Conservation (phyloP, 148 eudicot species). For the Selenicereus undatus region DNA sequence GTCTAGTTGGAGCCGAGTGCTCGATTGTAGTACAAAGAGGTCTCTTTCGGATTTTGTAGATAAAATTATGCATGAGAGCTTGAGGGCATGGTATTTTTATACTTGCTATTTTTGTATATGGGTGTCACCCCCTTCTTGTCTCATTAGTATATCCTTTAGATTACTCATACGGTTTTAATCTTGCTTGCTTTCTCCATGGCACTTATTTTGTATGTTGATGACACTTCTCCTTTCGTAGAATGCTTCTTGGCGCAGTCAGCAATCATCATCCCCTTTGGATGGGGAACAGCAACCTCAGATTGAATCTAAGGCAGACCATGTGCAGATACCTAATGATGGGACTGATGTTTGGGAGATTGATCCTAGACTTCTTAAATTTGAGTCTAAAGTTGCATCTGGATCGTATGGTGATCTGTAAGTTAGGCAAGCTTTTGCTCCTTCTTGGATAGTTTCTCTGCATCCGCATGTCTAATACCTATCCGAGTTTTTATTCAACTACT, state of each 20-base stretch:
- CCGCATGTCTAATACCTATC: neutral
- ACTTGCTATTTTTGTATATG: no score
- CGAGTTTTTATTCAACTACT: slow-evolving; percentile 15
- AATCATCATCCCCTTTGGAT: slow-evolving; percentile 43
- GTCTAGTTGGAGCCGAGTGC: no score
- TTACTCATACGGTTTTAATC: neutral
- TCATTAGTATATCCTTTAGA: no score
- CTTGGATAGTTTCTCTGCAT: neutral
- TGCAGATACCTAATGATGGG: slow-evolving; percentile 85
- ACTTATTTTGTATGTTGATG: slow-evolving; percentile 1
- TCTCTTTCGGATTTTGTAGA: no score
- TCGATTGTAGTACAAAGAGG: no score
- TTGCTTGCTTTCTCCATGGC: neutral
- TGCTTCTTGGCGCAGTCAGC: slow-evolving; percentile 60
- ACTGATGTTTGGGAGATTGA: slow-evolving; percentile 99
- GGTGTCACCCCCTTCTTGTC: no score
- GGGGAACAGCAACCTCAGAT: slow-evolving; percentile 41
- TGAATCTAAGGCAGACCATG: slow-evolving; percentile 50
- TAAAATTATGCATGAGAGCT: no score
- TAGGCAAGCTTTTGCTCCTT: neutral
- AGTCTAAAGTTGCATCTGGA: slow-evolving; percentile 87
- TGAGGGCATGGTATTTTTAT: no score
- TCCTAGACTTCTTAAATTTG: slow-evolving; percentile 68
- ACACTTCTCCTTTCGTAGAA: slow-evolving; percentile 48
- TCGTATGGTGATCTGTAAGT: slow-evolving; percentile 99